phyloP scores from a whole-genome alignment of 768 basidiomycete species.

The Boletus fagicola region DNA sequence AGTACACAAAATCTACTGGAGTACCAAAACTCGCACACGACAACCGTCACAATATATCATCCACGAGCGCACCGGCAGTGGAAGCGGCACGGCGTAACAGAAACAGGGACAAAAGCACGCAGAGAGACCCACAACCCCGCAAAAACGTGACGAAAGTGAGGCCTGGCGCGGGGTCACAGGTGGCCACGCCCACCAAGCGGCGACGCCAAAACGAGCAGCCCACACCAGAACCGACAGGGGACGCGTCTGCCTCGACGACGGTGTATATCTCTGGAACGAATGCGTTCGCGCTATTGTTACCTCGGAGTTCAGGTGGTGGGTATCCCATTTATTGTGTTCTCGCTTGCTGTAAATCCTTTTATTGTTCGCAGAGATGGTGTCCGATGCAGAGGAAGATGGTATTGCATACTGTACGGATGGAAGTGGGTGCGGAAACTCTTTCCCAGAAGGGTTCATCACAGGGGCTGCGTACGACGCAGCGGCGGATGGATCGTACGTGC shows the following conservation, averaged over 20 bases:
- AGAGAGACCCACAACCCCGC: not conserved
- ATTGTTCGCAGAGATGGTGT: constrained; percentile 34
- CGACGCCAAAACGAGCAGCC: constrained; percentile 32
- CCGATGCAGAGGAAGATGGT: constrained; percentile 39
- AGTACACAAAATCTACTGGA: not conserved
- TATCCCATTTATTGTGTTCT: not conserved
- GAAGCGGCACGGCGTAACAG: not conserved
- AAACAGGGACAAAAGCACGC: not conserved
- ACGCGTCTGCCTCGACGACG: constrained; percentile 33
- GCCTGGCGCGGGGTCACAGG: not conserved
- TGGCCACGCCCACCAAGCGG: constrained; percentile 14
- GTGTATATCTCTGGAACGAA: constrained; percentile 32
- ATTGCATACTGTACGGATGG: constrained; percentile 37
- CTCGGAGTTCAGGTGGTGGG: constrained; percentile 34
- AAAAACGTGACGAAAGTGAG: not conserved
- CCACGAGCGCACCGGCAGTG: not conserved
- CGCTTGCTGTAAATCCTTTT: not conserved
- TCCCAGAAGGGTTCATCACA: constrained; percentile 38
- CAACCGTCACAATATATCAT: constrained; percentile 4
- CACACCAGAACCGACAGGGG: constrained; percentile 42
- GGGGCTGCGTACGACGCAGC: constrained; percentile 36
- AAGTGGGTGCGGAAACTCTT: constrained; percentile 27
- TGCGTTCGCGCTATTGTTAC: constrained; percentile 39
- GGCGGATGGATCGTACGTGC: constrained; percentile 39
- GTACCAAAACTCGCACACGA: not conserved